Evolutionary conservation across 768 basidiomycete species (phyloP).

Genomic region (Lyophyllum decastes): DNA sequence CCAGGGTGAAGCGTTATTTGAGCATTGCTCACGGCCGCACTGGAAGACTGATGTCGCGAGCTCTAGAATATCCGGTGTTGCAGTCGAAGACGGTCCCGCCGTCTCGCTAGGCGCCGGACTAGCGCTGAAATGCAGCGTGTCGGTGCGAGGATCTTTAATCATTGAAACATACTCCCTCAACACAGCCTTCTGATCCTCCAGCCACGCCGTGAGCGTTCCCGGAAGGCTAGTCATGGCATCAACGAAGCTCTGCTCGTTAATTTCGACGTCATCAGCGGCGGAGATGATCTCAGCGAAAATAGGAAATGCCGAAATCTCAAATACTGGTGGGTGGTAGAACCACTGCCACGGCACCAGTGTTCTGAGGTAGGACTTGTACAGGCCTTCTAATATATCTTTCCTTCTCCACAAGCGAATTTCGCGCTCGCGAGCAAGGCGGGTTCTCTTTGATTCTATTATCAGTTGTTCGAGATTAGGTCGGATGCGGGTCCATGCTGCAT

Average conservation of each 20-base stretch:
- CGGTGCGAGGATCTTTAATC: neutral
- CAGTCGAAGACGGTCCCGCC: neutral
- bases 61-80: slow-evolving; percentile 3
- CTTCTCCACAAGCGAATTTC: slow-evolving; percentile 3
- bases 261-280: neutral
- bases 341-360: slow-evolving; percentile 23
- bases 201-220: neutral
- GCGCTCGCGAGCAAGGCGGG: slow-evolving; percentile 11
- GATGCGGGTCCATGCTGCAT: slow-evolving; percentile 25
- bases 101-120: neutral
- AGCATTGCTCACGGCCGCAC: neutral
- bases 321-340: slow-evolving; percentile 21
- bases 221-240: slow-evolving; percentile 6
- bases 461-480: slow-evolving; percentile 18
- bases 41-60: slow-evolving; percentile 16
- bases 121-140: no score
- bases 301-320: slow-evolving; percentile 14
- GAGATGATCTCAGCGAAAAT: neutral
- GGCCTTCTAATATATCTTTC: neutral
- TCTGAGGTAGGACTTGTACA: slow-evolving; percentile 21
- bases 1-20: neutral
- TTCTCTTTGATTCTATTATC: slow-evolving; percentile 2
- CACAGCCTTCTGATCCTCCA: neutral
- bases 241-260: neutral
- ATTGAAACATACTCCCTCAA: neutral